Base-by-base conservation (phyloP, 768 basidiomycete genomes). In the Postia placenta region DNA sequence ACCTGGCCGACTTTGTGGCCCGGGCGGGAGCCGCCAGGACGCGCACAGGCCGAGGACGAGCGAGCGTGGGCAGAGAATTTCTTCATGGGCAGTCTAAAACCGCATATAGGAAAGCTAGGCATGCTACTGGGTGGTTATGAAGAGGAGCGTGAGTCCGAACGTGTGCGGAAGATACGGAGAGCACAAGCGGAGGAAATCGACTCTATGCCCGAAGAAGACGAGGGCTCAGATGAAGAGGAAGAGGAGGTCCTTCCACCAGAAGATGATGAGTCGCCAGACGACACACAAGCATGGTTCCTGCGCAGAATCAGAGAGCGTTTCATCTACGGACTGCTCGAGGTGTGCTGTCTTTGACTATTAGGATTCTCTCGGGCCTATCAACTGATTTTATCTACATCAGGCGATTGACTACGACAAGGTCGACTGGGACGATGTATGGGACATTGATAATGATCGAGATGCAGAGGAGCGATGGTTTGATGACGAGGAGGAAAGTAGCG, bases 341-440 rank as follows among this genome's bases (percentile, higher is more conserved):
- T 81, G 66, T 65, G 80, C 66, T 40, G 36, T 6, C 22, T 42
- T 39, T 37, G n/a, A 35, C 45, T 38, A 40, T 36, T 7, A 19
- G 30, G 17, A 42, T 5, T n/a, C 44, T 24, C 20, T 15, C 15
- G 15, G 45, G 24, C 15, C 17, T 17, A 5, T 48, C 15, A 37
- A 19, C 15, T 24, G 38, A n/a, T 52, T 43, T 42, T 36, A 40
- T 43, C 47, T 19, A 45, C 26, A 39, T 45, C 26, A 90, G 87
- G 71, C 74, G 4, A 74, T 83, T 26, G 77, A 87, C 55, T 90
- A 90, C 49, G 84, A 85, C 51, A 61, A 62, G 44, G 74, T 85
- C 7, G 87, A 90, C 60, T 90, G 87, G 86, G 78, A 80, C 57
- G 87, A 90, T 48, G 69, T 69, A 35, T 74, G 84, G 66, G 85